Percentiles rank a stretch among this genome's conserved stretches.
Evolutionary conservation across 192 early-diverging fungal genomes (phyloP).

Genomic region (Dissophora ornata): DNA sequence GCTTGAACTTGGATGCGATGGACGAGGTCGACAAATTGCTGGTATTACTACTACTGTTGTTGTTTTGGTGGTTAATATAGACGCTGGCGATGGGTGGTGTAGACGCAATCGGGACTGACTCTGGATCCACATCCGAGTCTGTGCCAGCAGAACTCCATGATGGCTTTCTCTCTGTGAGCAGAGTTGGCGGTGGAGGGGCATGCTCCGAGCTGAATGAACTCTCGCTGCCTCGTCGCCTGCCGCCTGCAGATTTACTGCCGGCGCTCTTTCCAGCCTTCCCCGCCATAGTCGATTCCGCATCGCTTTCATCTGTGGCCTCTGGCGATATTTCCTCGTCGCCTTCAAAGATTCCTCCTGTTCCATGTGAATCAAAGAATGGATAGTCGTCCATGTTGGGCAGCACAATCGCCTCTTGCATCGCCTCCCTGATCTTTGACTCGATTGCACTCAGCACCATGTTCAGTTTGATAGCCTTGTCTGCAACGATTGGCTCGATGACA

Average conservation of each 20-base stretch:
- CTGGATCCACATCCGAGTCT: constrained; percentile 39
- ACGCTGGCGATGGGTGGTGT: constrained; percentile 8
- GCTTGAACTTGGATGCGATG: constrained; percentile 47
- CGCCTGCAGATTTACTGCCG: not conserved
- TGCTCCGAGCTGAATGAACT: constrained; percentile 34
- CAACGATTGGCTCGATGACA: constrained; percentile 86
- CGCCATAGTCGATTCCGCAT: constrained; percentile 14
- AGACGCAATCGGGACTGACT: constrained; percentile 3
- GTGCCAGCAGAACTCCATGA: constrained; percentile 46
- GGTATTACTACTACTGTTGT: constrained; percentile 21
- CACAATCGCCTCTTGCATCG: constrained; percentile 83
- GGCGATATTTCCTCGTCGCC: constrained; percentile 36
- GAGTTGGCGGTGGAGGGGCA: constrained; percentile 9
- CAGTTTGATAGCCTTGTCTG: constrained; percentile 83
- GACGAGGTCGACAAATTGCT: constrained; percentile 11
- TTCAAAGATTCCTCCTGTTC: constrained; percentile 71
- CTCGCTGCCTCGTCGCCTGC: constrained; percentile 32
- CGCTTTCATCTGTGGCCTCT: constrained; percentile 30
- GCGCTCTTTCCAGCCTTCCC: constrained; percentile 8
- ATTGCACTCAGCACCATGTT: constrained; percentile 84
- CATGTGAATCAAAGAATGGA: constrained; percentile 78
- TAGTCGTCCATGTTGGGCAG: constrained; percentile 93
- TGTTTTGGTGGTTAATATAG: constrained; percentile 24
- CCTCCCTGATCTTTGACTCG: constrained; percentile 85
- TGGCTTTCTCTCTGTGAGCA: constrained; percentile 2